phyloP scores from a whole-genome alignment of 768 basidiomycete genomes.

The Suillus plorans region DNA sequence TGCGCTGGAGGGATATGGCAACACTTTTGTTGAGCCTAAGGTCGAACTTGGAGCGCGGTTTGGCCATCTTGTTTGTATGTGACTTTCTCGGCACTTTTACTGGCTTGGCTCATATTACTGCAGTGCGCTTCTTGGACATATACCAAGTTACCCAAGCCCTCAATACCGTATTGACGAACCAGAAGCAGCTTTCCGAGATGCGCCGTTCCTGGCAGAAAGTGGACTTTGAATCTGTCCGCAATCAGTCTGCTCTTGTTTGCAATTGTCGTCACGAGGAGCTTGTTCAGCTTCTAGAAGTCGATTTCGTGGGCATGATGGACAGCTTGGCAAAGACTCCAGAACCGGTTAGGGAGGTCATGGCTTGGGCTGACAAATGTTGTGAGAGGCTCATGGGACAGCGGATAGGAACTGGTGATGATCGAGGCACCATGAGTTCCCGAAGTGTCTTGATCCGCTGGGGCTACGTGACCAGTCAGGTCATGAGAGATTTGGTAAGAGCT shows the following conservation, averaged over 20 bases:
- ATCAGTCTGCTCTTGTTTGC: constrained; percentile 91
- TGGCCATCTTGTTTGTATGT: constrained; percentile 86
- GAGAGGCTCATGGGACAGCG: constrained; percentile 79
- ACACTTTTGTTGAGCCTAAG: constrained; percentile 89
- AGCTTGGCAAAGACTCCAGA: constrained; percentile 68
- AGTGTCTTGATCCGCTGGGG: constrained; percentile 90
- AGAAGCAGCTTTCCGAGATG: constrained; percentile 84
- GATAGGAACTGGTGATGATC: constrained; percentile 61
- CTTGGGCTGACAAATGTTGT: constrained; percentile 90
- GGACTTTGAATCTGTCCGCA: constrained; percentile 88
- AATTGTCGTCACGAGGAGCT: constrained; percentile 91
- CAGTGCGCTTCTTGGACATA: constrained; percentile 89
- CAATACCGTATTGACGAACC: constrained; percentile 84
- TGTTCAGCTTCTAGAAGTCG: constrained; percentile 80
- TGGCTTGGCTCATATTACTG: constrained; percentile 13
- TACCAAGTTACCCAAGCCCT: constrained; percentile 90
- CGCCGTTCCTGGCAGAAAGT: constrained; percentile 85
- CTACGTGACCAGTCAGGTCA: constrained; percentile 90
- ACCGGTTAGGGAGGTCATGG: constrained; percentile 84
- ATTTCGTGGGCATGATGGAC: constrained; percentile 79
- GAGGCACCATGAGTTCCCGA: constrained; percentile 80
- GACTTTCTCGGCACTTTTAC: not conserved
- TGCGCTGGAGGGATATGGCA: constrained; percentile 79
- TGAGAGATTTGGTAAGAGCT: constrained; percentile 78
- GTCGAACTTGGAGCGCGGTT: constrained; percentile 90